Conservation (phyloP, 371 early-diverging fungal species). For the Mucor mucedo region DNA sequence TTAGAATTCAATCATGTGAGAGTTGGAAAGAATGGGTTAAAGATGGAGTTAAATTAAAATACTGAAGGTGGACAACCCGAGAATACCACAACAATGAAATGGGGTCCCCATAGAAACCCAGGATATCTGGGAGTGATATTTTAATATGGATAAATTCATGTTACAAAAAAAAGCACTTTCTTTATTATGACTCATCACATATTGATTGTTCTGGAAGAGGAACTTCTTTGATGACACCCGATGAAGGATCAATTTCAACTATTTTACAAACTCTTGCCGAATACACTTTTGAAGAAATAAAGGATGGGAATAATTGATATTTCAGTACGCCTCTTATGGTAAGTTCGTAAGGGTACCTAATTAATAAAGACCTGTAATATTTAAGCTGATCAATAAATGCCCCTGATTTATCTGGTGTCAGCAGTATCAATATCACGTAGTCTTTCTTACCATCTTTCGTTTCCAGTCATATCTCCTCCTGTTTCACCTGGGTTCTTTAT, state of each 20-base stretch:
- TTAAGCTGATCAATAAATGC: too few relatives aligned
- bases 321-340: slow-evolving; percentile 69
- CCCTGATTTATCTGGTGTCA: too few relatives aligned
- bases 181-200: slow-evolving; percentile 30
- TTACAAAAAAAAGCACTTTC: too few relatives aligned
- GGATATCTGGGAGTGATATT: too few relatives aligned
- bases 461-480: slow-evolving; percentile 49
- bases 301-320: slow-evolving; percentile 51
- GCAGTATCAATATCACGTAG: too few relatives aligned
- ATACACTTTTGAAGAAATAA: slow-evolving; percentile 22
- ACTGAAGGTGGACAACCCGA: too few relatives aligned
- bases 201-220: slow-evolving; percentile 35
- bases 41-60: too few relatives aligned
- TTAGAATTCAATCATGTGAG: too few relatives aligned
- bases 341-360: slow-evolving; percentile 67
- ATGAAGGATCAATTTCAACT: slow-evolving; percentile 46
- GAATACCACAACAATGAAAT: too few relatives aligned
- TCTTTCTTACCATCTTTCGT: slow-evolving; percentile 48
- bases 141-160: too few relatives aligned
- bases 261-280: slow-evolving; percentile 51
- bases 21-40: too few relatives aligned
- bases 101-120: too few relatives aligned
- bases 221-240: slow-evolving; percentile 32
- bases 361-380: slow-evolving; percentile 50
- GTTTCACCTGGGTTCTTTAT: slow-evolving; percentile 62